These are phyloP conservation scores for Aureobasidium sp. DNA, from an alignment of 2,329 filamentous ascomycete species.

Conservation along the genomic window DNA sequence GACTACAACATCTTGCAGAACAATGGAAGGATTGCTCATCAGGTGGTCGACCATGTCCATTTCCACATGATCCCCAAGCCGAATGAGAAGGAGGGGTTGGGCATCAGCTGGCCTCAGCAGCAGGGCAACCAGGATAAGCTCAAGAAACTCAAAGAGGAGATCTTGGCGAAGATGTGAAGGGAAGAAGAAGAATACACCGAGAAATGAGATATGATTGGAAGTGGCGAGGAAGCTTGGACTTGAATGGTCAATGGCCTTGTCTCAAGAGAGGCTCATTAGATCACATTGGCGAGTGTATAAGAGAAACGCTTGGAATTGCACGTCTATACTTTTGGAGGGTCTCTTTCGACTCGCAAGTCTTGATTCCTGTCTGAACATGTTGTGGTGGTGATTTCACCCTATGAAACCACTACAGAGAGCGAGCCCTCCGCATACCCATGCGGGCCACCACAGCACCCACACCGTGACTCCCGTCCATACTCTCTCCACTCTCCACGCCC, in stretches of 20 bases:
- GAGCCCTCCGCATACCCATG: constrained; percentile 15
- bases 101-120: constrained; percentile 70
- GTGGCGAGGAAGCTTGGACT: not conserved
- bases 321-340: not conserved
- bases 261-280: not conserved
- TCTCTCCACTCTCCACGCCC: constrained; percentile 15
- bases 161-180: constrained; percentile 76
- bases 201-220: not conserved
- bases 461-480: constrained; percentile 15
- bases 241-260: not conserved
- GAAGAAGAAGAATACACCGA: not conserved
- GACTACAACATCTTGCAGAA: constrained; percentile 97
- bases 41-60: constrained; percentile 89
- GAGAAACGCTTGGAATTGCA: not conserved
- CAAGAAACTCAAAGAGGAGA: constrained; percentile 68
- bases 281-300: not conserved
- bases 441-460: constrained; percentile 16
- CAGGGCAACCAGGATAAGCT: constrained; percentile 72
- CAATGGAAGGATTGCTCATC: constrained; percentile 85
- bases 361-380: not conserved
- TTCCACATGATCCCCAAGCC: constrained; percentile 99
- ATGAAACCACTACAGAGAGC: constrained; percentile 12
- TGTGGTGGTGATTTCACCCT: not conserved
- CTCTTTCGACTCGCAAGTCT: not conserved
- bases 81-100: constrained; percentile 69